These are phyloP conservation scores for Citrullus colocynthis DNA, from an alignment of 306 rosid species.

Conservation along the genomic window DNA sequence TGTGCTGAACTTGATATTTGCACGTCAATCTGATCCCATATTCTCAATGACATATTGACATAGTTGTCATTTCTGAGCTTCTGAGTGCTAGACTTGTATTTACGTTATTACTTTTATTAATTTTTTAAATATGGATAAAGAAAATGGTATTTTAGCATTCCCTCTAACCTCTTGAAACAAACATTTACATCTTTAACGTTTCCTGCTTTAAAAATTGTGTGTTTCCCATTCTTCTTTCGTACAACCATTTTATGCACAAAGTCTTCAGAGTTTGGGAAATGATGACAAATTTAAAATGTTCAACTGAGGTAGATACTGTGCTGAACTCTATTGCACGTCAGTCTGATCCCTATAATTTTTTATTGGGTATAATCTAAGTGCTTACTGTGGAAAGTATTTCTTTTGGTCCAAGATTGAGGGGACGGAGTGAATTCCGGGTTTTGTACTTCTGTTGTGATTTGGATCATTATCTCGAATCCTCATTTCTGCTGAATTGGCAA, in stretches of 20 bases:
- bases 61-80: not conserved
- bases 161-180: not conserved
- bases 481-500: not conserved
- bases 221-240: not conserved
- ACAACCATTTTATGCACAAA: not conserved
- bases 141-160: too few species aligned
- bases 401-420: not conserved
- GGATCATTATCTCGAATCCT: not conserved
- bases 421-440: not conserved
- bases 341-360: slow-evolving; percentile 16
- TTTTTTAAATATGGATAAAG: not conserved
- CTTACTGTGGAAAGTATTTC: too few species aligned
- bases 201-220: not conserved
- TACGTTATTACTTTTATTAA: not conserved
- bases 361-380: not conserved
- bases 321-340: slow-evolving; percentile 25
- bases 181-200: not conserved
- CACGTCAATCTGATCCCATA: slow-evolving; percentile 26
- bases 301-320: slow-evolving; percentile 10
- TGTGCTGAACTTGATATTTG: slow-evolving; percentile 15
- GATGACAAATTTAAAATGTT: slow-evolving; percentile 7
- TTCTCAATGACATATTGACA: not conserved
- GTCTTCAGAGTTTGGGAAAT: slow-evolving; percentile 9
- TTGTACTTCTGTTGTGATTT: not conserved
- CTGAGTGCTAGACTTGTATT: not conserved